phyloP scores from a whole-genome alignment of 2,329 filamentous ascomycete genomes.

The Phaeosphaeriaceae sp. region DNA sequence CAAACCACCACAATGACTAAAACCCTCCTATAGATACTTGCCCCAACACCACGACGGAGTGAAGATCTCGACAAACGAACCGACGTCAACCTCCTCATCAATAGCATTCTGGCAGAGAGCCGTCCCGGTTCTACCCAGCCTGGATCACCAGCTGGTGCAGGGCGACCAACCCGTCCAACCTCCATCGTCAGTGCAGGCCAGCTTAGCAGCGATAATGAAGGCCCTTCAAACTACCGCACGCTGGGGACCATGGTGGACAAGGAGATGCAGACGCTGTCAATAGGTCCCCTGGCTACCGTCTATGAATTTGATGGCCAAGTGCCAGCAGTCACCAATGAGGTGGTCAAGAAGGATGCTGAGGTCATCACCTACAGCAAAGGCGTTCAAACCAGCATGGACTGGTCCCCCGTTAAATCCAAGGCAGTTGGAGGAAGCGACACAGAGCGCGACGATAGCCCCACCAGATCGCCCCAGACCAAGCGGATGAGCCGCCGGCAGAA shows the following conservation, averaged over 20 bases:
- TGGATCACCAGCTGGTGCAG: constrained; percentile 49
- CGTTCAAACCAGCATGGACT: constrained; percentile 85
- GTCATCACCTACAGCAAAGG: constrained; percentile 96
- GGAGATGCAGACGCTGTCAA: constrained; percentile 72
- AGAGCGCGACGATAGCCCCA: constrained; percentile 67
- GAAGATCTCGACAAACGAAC: constrained; percentile 68
- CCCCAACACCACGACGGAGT: constrained; percentile 70
- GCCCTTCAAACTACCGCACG: constrained; percentile 31
- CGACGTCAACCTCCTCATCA: constrained; percentile 83
- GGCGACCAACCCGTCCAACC: constrained; percentile 75
- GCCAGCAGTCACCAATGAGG: constrained; percentile 65
- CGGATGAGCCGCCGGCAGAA: constrained; percentile 78
- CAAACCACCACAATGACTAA: background rate
- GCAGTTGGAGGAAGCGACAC: constrained; percentile 61
- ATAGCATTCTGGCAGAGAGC: constrained; percentile 80
- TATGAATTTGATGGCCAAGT: constrained; percentile 79
- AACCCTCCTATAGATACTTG: too few species aligned
- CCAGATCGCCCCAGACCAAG: constrained; percentile 65
- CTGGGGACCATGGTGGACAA: constrained; percentile 42
- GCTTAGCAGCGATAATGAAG: constrained; percentile 71
- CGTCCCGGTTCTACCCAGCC: constrained; percentile 72
- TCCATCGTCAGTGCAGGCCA: constrained; percentile 85
- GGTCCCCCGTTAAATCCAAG: constrained; percentile 62
- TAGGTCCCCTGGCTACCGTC: constrained; percentile 75
- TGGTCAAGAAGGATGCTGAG: constrained; percentile 69